These are phyloP conservation scores for Ruellia speciosa DNA, from an alignment of 305 asterid species.

Conservation along the genomic window DNA sequence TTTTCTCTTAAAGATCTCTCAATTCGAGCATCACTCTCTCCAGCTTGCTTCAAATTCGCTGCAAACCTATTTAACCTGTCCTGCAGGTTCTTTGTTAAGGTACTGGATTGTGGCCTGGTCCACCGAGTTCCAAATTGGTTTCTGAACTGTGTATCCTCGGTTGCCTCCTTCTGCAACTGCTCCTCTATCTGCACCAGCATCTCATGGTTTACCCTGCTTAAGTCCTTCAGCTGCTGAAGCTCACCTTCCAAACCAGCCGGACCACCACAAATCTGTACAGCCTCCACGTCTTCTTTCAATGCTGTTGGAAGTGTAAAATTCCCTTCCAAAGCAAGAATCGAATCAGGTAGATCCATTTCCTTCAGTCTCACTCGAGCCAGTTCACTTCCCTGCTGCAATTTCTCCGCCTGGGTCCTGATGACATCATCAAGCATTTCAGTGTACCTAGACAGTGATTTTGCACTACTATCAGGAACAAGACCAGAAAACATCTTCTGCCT, in stretches of 20 bases:
- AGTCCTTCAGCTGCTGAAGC: conserved; percentile 82
- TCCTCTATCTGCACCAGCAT: conserved; percentile 84
- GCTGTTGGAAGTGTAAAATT: conserved; percentile 50
- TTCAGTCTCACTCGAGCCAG: conserved; percentile 88
- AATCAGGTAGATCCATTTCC: conserved; percentile 96
- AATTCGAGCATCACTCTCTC: conserved; percentile 88
- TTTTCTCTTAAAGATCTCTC: conserved; percentile 93
- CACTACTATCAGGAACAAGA: conserved; percentile 91
- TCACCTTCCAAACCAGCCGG: conserved; percentile 87
- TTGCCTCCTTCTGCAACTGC: conserved; percentile 84
- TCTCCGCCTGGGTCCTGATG: conserved; percentile 91
- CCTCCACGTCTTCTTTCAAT: conserved; percentile 78
- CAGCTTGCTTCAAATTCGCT: conserved; percentile 88
- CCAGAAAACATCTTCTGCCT: conserved; percentile 79
- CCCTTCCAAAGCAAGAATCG: conserved; percentile 88
- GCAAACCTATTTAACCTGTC: conserved; percentile 93
- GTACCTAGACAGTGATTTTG: conserved; percentile 89
- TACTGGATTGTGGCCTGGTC: conserved; percentile 96
- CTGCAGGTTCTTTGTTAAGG: conserved; percentile 75
- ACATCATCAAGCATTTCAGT: conserved; percentile 92
- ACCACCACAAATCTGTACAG: conserved; percentile 95
- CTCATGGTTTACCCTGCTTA: conserved; percentile 90
- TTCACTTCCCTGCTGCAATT: conserved; percentile 95
- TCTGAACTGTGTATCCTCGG: conserved; percentile 86
- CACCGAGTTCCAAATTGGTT: conserved; percentile 88